These are phyloP conservation scores for Torulaspora franciscae DNA, from an alignment of 805 yeast species.

Conservation along the genomic window DNA sequence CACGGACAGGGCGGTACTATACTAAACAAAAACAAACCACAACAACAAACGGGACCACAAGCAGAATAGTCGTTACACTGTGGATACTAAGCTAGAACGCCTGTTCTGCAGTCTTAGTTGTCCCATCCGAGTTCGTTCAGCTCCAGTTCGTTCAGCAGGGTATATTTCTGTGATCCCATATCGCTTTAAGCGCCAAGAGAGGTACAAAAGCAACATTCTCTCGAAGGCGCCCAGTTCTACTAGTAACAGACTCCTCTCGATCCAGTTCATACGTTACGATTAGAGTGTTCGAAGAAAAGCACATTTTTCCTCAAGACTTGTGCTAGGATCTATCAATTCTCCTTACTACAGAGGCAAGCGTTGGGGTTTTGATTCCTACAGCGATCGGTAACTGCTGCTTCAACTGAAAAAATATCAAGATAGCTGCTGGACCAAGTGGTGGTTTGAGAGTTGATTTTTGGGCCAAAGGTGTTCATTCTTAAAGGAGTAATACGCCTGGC, in stretches of 20 bases:
- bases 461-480: conserved; percentile 2
- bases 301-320: no score
- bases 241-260: no score
- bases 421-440: not conserved
- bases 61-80: not conserved
- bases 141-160: not conserved
- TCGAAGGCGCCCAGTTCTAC: no score
- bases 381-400: no score
- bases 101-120: not conserved
- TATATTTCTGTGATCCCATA: not conserved
- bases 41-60: not conserved
- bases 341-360: no score
- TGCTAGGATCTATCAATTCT: no score
- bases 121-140: not conserved
- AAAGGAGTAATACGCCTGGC: conserved; percentile 5
- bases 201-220: not conserved
- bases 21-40: not conserved
- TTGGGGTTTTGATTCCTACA: no score
- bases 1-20: not conserved
- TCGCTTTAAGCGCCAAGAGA: not conserved
- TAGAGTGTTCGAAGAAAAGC: no score
- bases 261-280: no score
- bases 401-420: no score
- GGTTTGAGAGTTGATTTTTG: not conserved
- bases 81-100: not conserved